phyloP scores from a whole-genome alignment of 2,329 filamentous ascomycete species.

The Phialophora macrospora region DNA sequence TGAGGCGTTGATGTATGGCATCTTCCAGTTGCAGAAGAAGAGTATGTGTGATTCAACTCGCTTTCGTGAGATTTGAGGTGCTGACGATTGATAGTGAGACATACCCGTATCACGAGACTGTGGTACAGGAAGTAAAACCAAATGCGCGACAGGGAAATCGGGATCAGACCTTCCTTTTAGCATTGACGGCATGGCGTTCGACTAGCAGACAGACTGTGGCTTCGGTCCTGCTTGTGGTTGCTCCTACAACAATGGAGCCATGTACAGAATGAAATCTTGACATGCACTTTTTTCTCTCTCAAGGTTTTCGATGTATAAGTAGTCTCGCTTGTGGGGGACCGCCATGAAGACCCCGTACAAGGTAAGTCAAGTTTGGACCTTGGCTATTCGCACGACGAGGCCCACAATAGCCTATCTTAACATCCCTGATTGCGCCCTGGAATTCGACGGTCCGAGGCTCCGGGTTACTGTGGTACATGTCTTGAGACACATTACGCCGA shows the following conservation, averaged over 20 bases:
- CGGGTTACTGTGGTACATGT: not conserved
- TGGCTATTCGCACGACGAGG: not conserved
- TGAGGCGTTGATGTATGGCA: constrained; percentile 62
- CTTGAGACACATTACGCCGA: not conserved
- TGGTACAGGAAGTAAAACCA: constrained; percentile 58
- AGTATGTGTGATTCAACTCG: constrained; percentile 43
- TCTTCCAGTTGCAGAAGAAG: constrained; percentile 78
- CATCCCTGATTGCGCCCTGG: not conserved
- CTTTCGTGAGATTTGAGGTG: not conserved
- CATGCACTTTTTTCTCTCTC: not conserved
- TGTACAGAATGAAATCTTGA: constrained; percentile 11
- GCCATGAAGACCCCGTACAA: not conserved
- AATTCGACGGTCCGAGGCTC: not conserved
- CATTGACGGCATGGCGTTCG: constrained; percentile 10
- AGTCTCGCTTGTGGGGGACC: not conserved
- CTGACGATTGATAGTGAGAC: constrained; percentile 48
- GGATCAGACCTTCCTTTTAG: constrained; percentile 3
- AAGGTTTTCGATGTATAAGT: not conserved
- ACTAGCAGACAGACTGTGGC: not conserved
- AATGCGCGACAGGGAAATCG: not conserved
- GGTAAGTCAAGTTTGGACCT: not conserved
- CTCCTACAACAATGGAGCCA: not conserved
- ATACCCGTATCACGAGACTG: constrained; percentile 56
- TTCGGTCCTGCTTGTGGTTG: not conserved
- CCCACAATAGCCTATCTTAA: not conserved